Base-by-base conservation (phyloP, 345 rosid genomes). In the Adansonia digitata region DNA sequence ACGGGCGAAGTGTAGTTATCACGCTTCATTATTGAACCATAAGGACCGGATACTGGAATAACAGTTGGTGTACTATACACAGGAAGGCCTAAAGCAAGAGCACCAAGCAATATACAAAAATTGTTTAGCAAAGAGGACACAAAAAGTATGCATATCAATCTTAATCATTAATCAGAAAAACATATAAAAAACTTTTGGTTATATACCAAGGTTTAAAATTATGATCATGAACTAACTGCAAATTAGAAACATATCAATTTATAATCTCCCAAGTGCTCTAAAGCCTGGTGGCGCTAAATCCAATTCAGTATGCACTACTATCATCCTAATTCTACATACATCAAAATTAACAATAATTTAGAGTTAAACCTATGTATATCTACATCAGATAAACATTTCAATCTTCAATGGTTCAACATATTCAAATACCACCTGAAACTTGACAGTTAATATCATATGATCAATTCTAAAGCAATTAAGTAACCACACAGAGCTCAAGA, bases 11-110 rank as follows among this genome's bases (percentile, higher is more conserved):
- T 69, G 31, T 69, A 27, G 43, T 74, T 77, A 74, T 45, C 73
- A 10, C 39, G 72, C 45, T 82, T 75, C 42, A 61, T 64, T 43
- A 46, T 65, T 31, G 75, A 71, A 61, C 75, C 87, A 20, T 85
- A 57, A 8, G 78, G 71, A 64, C 76, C 51, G 7, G 90, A 79
- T 45, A 78, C 68, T 39, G 87, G 86, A 83, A 80, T 61, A 73
- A 56, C 75, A 75, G 70, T 74, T 35, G 83, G 86, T 51, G 90
- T 76, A 49, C 42, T 78, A 66, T 82, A 69, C 69, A 77, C 63
- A 10, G 65, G 27, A 61, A 69, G 78, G n/a, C 88, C 97, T 89
- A 70, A 13, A 55, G 26, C 70, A 0, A 78, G 37, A 72, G 7
- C 46, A 59, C 49, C 78, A 55, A 65, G 42, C 63, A 68, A 7